Evolutionary conservation across 2,329 filamentous ascomycete genomes (phyloP).

Genomic region (Trichophyton equinum): DNA sequence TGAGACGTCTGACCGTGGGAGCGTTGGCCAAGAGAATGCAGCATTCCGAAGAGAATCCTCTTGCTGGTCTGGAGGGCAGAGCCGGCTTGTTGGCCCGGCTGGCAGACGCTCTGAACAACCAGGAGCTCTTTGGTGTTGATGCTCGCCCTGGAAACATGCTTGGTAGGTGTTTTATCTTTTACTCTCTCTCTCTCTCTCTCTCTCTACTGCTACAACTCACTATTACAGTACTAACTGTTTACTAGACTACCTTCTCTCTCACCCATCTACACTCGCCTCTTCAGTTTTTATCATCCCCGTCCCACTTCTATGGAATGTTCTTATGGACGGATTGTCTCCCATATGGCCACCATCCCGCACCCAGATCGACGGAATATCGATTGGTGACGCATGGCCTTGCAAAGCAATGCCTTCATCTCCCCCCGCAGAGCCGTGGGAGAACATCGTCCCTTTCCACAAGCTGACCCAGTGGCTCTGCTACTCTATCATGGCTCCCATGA

Average conservation of each 20-base stretch:
- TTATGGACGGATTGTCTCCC: slow-evolving; percentile 72
- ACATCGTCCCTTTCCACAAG: slow-evolving; percentile 84
- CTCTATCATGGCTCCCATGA: slow-evolving; percentile 85
- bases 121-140: slow-evolving; percentile 71
- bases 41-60: slow-evolving; percentile 63
- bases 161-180: slow-evolving; percentile 43
- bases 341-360: slow-evolving; percentile 88
- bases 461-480: slow-evolving; percentile 91
- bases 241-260: slow-evolving; percentile 78
- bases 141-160: slow-evolving; percentile 89
- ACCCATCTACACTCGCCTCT: slow-evolving; percentile 77
- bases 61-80: slow-evolving; percentile 76
- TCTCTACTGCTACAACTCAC: not conserved
- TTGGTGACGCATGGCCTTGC: slow-evolving; percentile 93
- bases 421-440: slow-evolving; percentile 59
- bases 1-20: slow-evolving; percentile 61
- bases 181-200: too few relatives aligned
- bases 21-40: slow-evolving; percentile 72
- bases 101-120: slow-evolving; percentile 62
- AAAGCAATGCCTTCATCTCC: slow-evolving; percentile 59
- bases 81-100: slow-evolving; percentile 66
- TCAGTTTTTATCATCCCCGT: slow-evolving; percentile 78
- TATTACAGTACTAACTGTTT: slow-evolving; percentile 3
- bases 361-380: slow-evolving; percentile 68
- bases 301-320: slow-evolving; percentile 76